Evolutionary conservation across 192 early-diverging fungal species (phyloP).

Genomic region (Umbelopsis isabellina): DNA sequence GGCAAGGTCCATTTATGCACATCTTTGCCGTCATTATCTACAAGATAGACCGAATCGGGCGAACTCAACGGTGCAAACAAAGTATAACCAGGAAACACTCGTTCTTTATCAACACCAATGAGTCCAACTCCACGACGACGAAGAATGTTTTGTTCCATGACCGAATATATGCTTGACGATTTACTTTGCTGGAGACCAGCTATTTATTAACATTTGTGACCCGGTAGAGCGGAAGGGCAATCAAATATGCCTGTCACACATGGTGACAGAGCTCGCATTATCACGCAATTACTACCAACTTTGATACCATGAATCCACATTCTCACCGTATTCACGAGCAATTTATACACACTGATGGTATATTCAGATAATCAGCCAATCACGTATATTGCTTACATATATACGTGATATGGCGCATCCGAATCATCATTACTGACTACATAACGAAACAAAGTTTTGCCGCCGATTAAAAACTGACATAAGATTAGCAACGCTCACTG

Average conservation of each 20-base stretch:
- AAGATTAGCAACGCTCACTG: too few relatives aligned
- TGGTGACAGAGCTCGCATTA: background rate
- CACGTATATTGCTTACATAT: too few relatives aligned
- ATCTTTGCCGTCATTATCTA: slow-evolving; percentile 6
- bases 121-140: slow-evolving; percentile 3
- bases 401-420: too few relatives aligned
- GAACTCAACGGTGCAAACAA: slow-evolving; percentile 9
- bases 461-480: too few relatives aligned
- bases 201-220: background rate
- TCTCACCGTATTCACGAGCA: background rate
- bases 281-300: background rate
- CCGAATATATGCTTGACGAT: background rate
- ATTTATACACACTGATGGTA: too few relatives aligned
- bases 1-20: slow-evolving; percentile 9
- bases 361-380: too few relatives aligned
- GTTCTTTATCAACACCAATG: slow-evolving; percentile 2
- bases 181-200: background rate
- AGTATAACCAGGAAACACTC: slow-evolving; percentile 10
- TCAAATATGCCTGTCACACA: background rate
- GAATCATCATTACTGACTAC: too few relatives aligned
- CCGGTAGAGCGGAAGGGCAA: too few relatives aligned
- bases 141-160: slow-evolving; percentile 16
- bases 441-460: too few relatives aligned
- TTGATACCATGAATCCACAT: background rate
- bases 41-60: background rate